phyloP scores from a whole-genome alignment of 305 asterid genomes.

The Andrographis paniculata region DNA sequence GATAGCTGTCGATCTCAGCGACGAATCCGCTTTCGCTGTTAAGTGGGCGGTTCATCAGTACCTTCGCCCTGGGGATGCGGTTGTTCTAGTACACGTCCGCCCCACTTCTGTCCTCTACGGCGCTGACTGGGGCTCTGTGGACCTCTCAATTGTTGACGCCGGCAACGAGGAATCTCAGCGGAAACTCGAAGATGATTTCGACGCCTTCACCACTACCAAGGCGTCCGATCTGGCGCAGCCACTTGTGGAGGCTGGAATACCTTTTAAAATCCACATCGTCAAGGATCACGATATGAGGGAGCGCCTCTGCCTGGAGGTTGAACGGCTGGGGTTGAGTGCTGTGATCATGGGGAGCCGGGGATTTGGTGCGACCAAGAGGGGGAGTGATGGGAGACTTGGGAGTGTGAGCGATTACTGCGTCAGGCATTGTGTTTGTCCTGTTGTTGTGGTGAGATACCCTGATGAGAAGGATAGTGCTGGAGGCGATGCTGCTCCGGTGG shows the following conservation, averaged over 20 bases:
- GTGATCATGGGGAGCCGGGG: constrained; percentile 71
- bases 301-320: constrained; percentile 61
- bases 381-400: constrained; percentile 54
- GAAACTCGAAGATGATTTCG: constrained; percentile 58
- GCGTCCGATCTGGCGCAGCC: constrained; percentile 57
- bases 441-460: constrained; percentile 62
- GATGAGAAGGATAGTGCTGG: constrained; percentile 44
- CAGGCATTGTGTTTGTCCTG: constrained; percentile 77
- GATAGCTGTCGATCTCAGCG: constrained; percentile 68
- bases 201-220: constrained; percentile 46
- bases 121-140: constrained; percentile 76
- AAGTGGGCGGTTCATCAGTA: constrained; percentile 64
- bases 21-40: constrained; percentile 69
- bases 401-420: constrained; percentile 82
- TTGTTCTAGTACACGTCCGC: constrained; percentile 52
- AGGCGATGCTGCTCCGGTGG: constrained; percentile 20
- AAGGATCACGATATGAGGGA: constrained; percentile 73
- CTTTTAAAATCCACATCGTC: constrained; percentile 63
- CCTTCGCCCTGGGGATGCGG: constrained; percentile 68
- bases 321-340: constrained; percentile 55
- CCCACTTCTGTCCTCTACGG: constrained; percentile 76
- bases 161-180: constrained; percentile 38
- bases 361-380: constrained; percentile 53
- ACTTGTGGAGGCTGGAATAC: constrained; percentile 53
- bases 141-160: constrained; percentile 40